Conservation (phyloP, 1,284 basidiomycete genomes). For the Rhodotorula sp. region DNA sequence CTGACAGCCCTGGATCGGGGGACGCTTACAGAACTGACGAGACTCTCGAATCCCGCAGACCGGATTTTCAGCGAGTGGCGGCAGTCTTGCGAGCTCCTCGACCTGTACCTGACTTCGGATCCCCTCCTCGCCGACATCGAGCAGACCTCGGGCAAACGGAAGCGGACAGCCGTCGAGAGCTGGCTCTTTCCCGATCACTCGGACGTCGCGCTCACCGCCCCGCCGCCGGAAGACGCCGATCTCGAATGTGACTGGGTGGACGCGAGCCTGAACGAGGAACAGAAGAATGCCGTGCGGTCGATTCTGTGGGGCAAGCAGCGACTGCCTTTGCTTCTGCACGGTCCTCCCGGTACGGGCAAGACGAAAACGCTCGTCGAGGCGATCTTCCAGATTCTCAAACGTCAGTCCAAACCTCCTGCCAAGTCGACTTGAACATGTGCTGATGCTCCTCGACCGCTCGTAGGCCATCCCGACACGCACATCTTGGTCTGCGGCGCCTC, state of each 20-base stretch:
- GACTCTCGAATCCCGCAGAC: slow-evolving; percentile 6
- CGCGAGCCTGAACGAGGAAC: slow-evolving; percentile 47
- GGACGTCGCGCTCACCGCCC: slow-evolving; percentile 11
- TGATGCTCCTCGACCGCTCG: not conserved
- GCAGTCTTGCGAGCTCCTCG: slow-evolving; percentile 19
- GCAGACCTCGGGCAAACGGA: slow-evolving; percentile 9
- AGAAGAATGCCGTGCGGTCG: slow-evolving; percentile 44
- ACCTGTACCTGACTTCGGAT: slow-evolving; percentile 16
- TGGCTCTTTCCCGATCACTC: slow-evolving; percentile 46
- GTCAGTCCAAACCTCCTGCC: not conserved
- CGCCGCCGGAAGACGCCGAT: not conserved
- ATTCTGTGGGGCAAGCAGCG: slow-evolving; percentile 38
- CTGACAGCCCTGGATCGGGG: too few species aligned
- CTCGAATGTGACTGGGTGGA: slow-evolving; percentile 43
- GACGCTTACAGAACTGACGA: not conserved
- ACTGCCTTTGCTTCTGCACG: slow-evolving; percentile 38
- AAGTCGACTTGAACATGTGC: not conserved
- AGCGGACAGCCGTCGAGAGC: slow-evolving; percentile 23
- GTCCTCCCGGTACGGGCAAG: slow-evolving; percentile 48
- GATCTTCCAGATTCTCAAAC: slow-evolving; percentile 48
- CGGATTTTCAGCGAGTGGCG: slow-evolving; percentile 36
- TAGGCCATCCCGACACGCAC: slow-evolving; percentile 41
- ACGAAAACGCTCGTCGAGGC: slow-evolving; percentile 51
- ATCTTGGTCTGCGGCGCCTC: slow-evolving; percentile 51
- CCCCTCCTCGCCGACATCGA: not conserved